A percentile compares a stretch with the other conserved stretches of the same genome.
Conservation (phyloP, 2,329 filamentous ascomycete species). For the Monilinia laxa region DNA sequence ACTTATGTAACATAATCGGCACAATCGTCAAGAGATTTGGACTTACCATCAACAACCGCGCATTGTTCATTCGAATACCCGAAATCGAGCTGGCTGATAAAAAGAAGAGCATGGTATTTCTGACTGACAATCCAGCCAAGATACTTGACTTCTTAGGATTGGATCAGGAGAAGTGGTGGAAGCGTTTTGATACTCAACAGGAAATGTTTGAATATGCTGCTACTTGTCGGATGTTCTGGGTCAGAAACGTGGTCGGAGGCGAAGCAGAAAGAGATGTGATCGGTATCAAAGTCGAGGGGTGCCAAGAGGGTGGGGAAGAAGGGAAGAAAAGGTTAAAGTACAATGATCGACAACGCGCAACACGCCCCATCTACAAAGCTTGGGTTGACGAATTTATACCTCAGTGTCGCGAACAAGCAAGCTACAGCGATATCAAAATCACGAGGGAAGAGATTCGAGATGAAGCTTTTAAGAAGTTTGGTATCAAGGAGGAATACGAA, state of each 20-base stretch:
- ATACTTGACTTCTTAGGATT: conserved; percentile 66
- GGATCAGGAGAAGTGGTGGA: conserved; percentile 49
- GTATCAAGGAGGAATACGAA: conserved; percentile 47
- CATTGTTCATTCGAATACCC: conserved; percentile 63
- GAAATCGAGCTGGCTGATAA: conserved; percentile 63
- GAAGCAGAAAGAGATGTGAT: conserved; percentile 24
- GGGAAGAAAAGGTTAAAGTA: conserved; percentile 45
- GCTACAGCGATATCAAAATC: conserved; percentile 37
- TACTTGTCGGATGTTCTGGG: conserved; percentile 58
- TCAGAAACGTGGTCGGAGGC: conserved; percentile 41
- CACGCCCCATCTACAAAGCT: conserved; percentile 55
- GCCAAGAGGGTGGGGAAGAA: conserved; percentile 39
- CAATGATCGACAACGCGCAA: conserved; percentile 56
- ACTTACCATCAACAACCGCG: conserved; percentile 62
- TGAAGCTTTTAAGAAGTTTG: conserved; percentile 55
- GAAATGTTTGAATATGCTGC: conserved; percentile 63
- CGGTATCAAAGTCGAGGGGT: conserved; percentile 22
- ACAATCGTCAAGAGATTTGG: conserved; percentile 62
- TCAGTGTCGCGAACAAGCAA: conserved; percentile 45
- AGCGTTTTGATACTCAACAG: conserved; percentile 54
- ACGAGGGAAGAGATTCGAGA: conserved; percentile 50
- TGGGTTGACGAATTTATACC: conserved; percentile 68
- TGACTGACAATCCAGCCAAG: conserved; percentile 56
- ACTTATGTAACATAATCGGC: conserved; percentile 66
- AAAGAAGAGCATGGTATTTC: conserved; percentile 54